Percentiles rank a stretch among this genome's conserved stretches.
These are phyloP conservation scores for Trichosporon coremiiforme DNA, from an alignment of 1,284 basidiomycete genomes.

Conservation along the genomic window DNA sequence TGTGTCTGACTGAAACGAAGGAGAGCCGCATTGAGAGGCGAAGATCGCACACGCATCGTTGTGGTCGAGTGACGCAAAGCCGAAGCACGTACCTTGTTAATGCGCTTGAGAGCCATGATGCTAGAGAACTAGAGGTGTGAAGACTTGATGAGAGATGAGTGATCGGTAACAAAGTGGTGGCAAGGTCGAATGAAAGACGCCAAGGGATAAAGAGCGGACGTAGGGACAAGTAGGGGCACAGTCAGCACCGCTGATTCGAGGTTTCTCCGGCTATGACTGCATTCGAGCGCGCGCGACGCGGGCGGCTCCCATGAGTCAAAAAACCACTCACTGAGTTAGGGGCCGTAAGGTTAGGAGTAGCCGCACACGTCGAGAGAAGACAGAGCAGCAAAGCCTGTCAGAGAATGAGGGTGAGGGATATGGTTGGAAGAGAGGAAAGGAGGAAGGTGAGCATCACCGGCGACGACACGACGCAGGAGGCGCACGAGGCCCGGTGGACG, in stretches of 20 bases:
- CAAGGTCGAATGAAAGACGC: constrained; percentile 15
- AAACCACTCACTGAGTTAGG: not conserved
- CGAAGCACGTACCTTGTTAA: constrained; percentile 80
- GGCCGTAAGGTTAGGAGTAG: not conserved
- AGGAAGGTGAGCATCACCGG: constrained; percentile 10
- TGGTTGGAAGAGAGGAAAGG: constrained; percentile 1
- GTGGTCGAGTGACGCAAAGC: not conserved
- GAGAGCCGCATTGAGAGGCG: not conserved
- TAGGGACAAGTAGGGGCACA: constrained; percentile 5
- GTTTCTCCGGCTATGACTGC: constrained; percentile 6
- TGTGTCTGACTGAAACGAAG: not conserved
- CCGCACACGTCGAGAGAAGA: not conserved
- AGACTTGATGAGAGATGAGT: not conserved
- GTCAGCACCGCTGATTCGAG: constrained; percentile 6
- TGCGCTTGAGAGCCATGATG: constrained; percentile 92
- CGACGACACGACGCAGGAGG: constrained; percentile 16
- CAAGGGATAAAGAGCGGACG: constrained; percentile 16
- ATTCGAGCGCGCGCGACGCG: not conserved
- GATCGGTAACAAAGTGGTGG: constrained; percentile 17
- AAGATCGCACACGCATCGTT: not conserved
- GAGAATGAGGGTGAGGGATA: not conserved
- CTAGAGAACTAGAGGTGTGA: not conserved
- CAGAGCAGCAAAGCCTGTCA: constrained; percentile 13
- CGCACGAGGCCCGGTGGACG: constrained; percentile 11
- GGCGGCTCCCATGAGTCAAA: not conserved